Evolutionary conservation across 176 grass and related monocot genomes (phyloP).

Genomic region (Oryza rufipogon): DNA sequence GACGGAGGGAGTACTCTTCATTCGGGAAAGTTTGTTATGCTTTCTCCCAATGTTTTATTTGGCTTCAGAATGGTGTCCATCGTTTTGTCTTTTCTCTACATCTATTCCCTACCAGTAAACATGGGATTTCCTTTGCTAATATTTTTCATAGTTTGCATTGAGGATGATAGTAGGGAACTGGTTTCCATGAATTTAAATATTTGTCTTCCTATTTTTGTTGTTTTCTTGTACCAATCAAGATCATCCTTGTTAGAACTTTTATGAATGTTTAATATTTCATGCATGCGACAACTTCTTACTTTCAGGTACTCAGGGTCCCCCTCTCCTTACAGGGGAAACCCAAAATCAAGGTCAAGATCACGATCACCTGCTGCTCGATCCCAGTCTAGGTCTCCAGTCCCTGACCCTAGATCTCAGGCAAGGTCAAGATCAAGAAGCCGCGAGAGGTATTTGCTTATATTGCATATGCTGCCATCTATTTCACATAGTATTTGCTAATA

Average conservation of each 20-base stretch:
- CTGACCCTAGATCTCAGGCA: constrained; percentile 54
- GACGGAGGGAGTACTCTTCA: neutral
- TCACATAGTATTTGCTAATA: constrained; percentile 32
- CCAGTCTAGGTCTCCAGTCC: constrained; percentile 54
- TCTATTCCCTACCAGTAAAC: neutral
- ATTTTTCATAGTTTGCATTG: neutral
- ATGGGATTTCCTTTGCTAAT: neutral
- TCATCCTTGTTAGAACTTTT: neutral
- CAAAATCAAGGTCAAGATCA: constrained; percentile 69
- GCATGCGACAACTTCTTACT: neutral
- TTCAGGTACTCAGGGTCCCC: constrained; percentile 67
- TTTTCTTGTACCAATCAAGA: neutral
- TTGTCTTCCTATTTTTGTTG: neutral
- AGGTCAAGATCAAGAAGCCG: constrained; percentile 63
- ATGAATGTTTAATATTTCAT: neutral
- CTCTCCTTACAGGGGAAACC: constrained; percentile 61
- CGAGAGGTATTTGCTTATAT: constrained; percentile 48
- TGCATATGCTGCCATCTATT: neutral
- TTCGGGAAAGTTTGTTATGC: neutral
- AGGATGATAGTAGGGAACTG: neutral
- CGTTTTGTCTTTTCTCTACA: neutral
- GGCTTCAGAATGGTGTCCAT: neutral
- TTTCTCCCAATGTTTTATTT: neutral
- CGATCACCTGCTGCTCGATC: constrained; percentile 49
- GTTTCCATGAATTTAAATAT: neutral